Base-by-base conservation (phyloP, 1,284 basidiomycete genomes). In the Austroboletus olivaceoglutinosus region DNA sequence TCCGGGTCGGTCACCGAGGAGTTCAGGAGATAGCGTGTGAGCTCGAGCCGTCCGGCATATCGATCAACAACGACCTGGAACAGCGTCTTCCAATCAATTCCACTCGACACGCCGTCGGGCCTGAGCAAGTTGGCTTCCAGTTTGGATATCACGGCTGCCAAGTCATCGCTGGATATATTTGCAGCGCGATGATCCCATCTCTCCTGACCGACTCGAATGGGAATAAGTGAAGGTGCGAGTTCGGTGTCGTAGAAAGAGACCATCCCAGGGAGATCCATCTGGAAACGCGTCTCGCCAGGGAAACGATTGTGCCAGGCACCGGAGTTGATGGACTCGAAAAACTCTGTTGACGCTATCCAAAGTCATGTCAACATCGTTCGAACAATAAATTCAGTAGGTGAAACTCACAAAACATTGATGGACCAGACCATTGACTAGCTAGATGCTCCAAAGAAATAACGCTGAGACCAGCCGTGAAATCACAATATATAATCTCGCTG, bases 401-500 rank as follows among this genome's bases (percentile, higher is more conserved):
- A 25, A n/a, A 43, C 61, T 23, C 11, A 57, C 61, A 1, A 3
- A 2, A 0, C 3, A 1, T 16, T 16, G 19, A 13, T 3, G 2
- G 12, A 4, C 6, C 3, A 25, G 8, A 12, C 0, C 11, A 13
- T 19, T 18, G 38, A 19, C 43, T 46, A 4, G 41, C 45, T 10
- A 70, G 48, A 37, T 68, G 62, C 2, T 54, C 39, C 34, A 67
- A 62, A 9, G 75, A 72, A 15, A 71, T 60, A 5, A 74, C 47
- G 19, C 71, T 61, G 15, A 80, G 56, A 2, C 75, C 74, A 11
- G 65, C 56, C 5, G 65, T 69, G 52, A 80, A 73, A 57, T 79
- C 63, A 54, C 79, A 81, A 4, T 78, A 58, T 76, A 81, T 78
- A 23, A 77, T 68, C 59, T 82, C 79, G 48, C 79, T 82, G 47